phyloP scores from a whole-genome alignment of 768 basidiomycete species.

The Lanmaoa rubissima region DNA sequence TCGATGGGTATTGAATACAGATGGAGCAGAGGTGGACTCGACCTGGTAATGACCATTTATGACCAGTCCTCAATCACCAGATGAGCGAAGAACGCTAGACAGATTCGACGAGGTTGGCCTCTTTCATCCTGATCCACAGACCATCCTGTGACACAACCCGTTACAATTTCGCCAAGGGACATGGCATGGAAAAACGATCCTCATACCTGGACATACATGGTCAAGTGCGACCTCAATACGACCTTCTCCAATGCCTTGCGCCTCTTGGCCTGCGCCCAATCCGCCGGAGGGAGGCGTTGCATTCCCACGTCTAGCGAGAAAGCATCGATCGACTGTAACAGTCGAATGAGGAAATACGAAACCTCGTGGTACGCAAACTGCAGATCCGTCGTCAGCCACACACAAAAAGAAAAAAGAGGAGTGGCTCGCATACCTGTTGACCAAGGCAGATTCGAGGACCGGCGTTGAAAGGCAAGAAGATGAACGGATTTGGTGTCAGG shows the following conservation, averaged over 20 bases:
- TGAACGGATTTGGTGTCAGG: conserved; percentile 41
- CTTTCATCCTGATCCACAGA: conserved; percentile 19
- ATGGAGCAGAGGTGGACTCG: too few relatives aligned
- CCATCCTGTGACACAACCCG: conserved; percentile 15
- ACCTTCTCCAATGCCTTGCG: conserved; percentile 33
- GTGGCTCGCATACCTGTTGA: conserved; percentile 34
- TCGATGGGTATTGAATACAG: not conserved
- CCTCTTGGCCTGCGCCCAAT: too few relatives aligned
- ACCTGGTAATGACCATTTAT: too few relatives aligned
- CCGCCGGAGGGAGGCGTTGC: conserved; percentile 33
- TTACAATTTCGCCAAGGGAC: not conserved
- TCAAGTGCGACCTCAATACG: conserved; percentile 38
- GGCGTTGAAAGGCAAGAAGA: conserved; percentile 56
- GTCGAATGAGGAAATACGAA: conserved; percentile 51
- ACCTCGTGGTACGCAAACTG: conserved; percentile 58
- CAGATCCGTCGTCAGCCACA: not conserved
- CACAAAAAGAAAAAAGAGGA: not conserved
- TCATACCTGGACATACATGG: conserved; percentile 42
- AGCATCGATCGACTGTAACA: conserved; percentile 47
- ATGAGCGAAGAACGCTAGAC: not conserved
- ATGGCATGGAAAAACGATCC: not conserved
- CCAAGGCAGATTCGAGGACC: conserved; percentile 66
- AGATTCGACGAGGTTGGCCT: conserved; percentile 10
- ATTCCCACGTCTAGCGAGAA: conserved; percentile 40
- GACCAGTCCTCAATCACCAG: too few relatives aligned